Percentiles rank a stretch among this genome's conserved stretches.
These are phyloP conservation scores for Crithidia mellificae DNA, from an alignment of 208 protist genomes.

Conservation along the genomic window DNA sequence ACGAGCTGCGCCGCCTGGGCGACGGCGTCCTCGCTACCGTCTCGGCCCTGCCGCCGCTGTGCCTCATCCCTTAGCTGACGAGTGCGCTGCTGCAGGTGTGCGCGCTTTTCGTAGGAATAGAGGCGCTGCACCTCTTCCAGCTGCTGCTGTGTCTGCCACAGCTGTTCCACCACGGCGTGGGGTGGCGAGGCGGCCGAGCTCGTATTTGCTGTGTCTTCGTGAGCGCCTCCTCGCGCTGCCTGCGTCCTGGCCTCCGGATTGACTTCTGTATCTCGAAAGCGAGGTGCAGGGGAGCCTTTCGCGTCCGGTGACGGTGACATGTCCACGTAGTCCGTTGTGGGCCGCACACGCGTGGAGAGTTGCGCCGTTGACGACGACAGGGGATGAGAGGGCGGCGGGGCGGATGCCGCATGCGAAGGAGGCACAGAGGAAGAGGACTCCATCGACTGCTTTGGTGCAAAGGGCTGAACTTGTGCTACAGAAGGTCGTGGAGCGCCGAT, in stretches of 20 bases:
- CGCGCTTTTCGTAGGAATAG: conserved; percentile 27
- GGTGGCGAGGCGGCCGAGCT: no score
- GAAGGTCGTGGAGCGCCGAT: no score
- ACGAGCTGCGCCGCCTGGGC: conserved; percentile 26
- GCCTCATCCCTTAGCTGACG: conserved; percentile 32
- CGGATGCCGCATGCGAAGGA: neutral
- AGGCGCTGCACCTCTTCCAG: conserved; percentile 30
- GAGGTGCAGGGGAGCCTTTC: neutral
- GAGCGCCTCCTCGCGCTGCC: neutral
- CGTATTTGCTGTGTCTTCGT: neutral
- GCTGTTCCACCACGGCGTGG: conserved; percentile 8
- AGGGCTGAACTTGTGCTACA: no score
- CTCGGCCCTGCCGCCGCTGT: conserved; percentile 10
- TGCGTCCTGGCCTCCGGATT: no score
- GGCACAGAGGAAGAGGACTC: neutral
- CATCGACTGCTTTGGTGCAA: neutral
- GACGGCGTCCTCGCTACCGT: conserved; percentile 15
- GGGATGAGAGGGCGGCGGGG: neutral
- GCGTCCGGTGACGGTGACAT: conserved; percentile 7
- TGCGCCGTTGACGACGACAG: neutral
- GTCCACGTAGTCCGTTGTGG: neutral
- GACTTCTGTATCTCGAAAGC: neutral
- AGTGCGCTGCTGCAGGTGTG: conserved; percentile 30
- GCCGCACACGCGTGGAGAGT: neutral
- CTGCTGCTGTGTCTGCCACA: conserved; percentile 19